A percentile compares a stretch with the other conserved stretches of the same genome.
phyloP scores from a whole-genome alignment of 148 eudicot genomes.

The Rhododendron kiyosumense region DNA sequence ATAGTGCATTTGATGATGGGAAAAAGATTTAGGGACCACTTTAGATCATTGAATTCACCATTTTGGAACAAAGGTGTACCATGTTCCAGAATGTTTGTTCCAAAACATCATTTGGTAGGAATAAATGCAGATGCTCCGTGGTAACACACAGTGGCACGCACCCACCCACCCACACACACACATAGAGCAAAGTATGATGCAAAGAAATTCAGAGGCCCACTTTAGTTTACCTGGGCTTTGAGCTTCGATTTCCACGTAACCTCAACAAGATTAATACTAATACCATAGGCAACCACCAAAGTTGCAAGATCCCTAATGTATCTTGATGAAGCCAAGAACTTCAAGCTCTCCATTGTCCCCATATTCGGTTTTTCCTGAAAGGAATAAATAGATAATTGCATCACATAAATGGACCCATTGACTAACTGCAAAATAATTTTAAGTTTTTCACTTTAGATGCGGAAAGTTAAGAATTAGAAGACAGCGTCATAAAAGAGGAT shows the following conservation, averaged over 20 bases:
- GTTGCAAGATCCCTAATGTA: constrained; percentile 96
- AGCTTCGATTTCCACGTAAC: constrained; percentile 99
- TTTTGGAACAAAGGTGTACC: not conserved
- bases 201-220: not conserved
- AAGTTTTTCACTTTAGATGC: not conserved
- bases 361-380: constrained; percentile 82
- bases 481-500: not conserved
- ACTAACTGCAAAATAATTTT: not conserved
- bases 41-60: not conserved
- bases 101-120: not conserved
- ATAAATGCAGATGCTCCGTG: not conserved
- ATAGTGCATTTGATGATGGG: not conserved
- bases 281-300: constrained; percentile 94
- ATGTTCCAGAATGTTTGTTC: not conserved
- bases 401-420: not conserved
- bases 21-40: not conserved
- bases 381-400: not conserved
- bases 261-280: constrained; percentile 95
- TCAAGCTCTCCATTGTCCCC: constrained; percentile 99
- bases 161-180: not conserved
- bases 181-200: not conserved
- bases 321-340: constrained; percentile 75
- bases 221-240: constrained; percentile 79
- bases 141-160: not conserved
- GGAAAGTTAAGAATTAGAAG: not conserved